Conservation (phyloP, 164 flowering plant species). For the Saururus chinensis region DNA sequence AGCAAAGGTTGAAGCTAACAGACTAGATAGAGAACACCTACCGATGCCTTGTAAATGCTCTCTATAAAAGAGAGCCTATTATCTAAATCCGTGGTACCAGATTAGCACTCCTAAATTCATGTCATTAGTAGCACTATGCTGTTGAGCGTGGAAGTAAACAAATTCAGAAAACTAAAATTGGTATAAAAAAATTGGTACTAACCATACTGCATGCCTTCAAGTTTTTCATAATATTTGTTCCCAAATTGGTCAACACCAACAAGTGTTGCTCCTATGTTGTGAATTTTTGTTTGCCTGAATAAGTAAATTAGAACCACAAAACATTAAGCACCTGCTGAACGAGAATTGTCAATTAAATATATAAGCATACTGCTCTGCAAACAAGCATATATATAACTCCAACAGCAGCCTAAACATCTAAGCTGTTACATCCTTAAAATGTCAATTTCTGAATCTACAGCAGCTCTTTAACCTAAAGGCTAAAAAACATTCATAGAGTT, state of each 20-base stretch:
- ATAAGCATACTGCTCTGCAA: not conserved
- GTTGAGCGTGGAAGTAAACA: too few relatives aligned
- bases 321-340: not conserved
- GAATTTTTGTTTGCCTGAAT: slow-evolving; percentile 91
- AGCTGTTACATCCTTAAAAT: too few relatives aligned
- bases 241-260: slow-evolving; percentile 94
- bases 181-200: not conserved
- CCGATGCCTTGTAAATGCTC: too few relatives aligned
- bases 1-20: not conserved
- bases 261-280: slow-evolving; percentile 80
- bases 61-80: too few relatives aligned
- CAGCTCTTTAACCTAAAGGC: too few relatives aligned
- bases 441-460: too few relatives aligned
- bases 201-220: slow-evolving; percentile 59
- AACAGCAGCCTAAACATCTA: too few relatives aligned
- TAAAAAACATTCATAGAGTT: too few relatives aligned
- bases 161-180: too few relatives aligned
- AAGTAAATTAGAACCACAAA: slow-evolving; percentile 3
- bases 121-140: too few relatives aligned
- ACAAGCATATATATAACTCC: not conserved
- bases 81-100: too few relatives aligned
- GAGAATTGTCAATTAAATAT: not conserved
- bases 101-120: too few relatives aligned
- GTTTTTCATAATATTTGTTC: slow-evolving; percentile 76
- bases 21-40: not conserved